phyloP scores from a whole-genome alignment of 2,329 filamentous ascomycete species.

The Stachybotrys elegans region DNA sequence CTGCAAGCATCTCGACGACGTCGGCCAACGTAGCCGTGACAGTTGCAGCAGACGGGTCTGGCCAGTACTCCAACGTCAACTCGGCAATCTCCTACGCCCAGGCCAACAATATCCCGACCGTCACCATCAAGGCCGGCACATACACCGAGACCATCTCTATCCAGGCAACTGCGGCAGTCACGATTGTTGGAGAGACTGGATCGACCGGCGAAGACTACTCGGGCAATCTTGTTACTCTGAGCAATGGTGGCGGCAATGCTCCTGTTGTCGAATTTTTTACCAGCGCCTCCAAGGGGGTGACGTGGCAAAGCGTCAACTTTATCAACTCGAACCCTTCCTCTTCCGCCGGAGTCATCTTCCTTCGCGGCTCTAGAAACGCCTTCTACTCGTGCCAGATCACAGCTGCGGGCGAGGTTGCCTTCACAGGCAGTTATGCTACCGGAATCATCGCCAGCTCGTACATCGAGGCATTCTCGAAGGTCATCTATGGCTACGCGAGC shows the following conservation, averaged over 20 bases:
- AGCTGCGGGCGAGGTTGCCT: constrained; percentile 24
- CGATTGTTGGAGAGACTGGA: constrained; percentile 29
- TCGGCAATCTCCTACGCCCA: constrained; percentile 36
- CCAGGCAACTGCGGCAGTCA: constrained; percentile 33
- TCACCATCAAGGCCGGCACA: constrained; percentile 37
- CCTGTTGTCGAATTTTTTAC: no score
- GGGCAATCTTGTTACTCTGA: no score
- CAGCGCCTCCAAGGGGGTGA: no score
- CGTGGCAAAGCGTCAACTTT: constrained; percentile 16
- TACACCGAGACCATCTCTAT: constrained; percentile 38
- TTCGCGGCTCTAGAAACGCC: constrained; percentile 12
- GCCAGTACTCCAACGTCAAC: constrained; percentile 38
- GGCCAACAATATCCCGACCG: constrained; percentile 32
- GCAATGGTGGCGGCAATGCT: no score
- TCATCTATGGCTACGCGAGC: constrained; percentile 33
- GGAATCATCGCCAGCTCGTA: constrained; percentile 38
- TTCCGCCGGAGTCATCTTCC: constrained; percentile 4
- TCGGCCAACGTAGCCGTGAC: constrained; percentile 28
- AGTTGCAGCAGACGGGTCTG: constrained; percentile 36
- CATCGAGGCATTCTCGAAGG: constrained; percentile 36
- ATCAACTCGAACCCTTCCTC: constrained; percentile 8
- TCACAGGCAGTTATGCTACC: constrained; percentile 23
- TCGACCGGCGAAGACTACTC: constrained; percentile 25
- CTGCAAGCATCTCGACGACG: constrained; percentile 7
- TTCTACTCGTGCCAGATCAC: constrained; percentile 38